Base-by-base conservation (phyloP, 2,329 filamentous ascomycete species). In the Fusarium clavum region DNA sequence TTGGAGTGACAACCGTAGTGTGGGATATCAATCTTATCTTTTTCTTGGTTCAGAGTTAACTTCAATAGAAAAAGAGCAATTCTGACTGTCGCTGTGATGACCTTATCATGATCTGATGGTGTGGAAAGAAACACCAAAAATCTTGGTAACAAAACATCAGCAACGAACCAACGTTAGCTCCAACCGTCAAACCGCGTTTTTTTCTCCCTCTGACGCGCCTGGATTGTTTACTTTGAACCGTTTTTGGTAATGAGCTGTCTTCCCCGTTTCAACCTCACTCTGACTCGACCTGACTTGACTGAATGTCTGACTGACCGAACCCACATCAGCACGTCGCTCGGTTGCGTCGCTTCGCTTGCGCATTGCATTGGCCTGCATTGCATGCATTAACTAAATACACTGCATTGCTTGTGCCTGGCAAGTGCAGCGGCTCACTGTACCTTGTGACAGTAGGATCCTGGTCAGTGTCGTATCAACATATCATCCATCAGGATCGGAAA, bases 191-290 rank as follows among this genome's bases (percentile, higher is more conserved):
- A 62, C 49, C 63, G 62, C 56, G 62, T 43, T 56, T 40, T 56
- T 44, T 16, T n/a, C 22, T 29, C 9, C 8, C 22, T 55, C 24
- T 29, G 57, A 46, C 62, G 56, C 53, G 57, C 55, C 25, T 12
- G 22, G 34, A 43, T 30, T 70, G 67, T 70, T 70, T 70, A 70
- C 67, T 70, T 70, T 62, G 53, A 68, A 44, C 67, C 67, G 38
- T 43, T 70, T 70, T 64, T 47, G 67, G 67, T 46, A 67, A 52
- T 49, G 49, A 71, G 68, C 67, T 63, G 40, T 53, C 32, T 43
- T 53, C 40, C 62, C 54, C 46, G 60, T 53, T 53, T 43, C 49
- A 53, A 53, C 49, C 41, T 43, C 49, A 53, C 24, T 38, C 20
- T 44, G 16, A 24, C 30, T 20, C 30, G 24, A 24, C 47, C 22